Conservation (phyloP, 2,329 filamentous ascomycete species). For the Phaeoacremonium minimum region DNA sequence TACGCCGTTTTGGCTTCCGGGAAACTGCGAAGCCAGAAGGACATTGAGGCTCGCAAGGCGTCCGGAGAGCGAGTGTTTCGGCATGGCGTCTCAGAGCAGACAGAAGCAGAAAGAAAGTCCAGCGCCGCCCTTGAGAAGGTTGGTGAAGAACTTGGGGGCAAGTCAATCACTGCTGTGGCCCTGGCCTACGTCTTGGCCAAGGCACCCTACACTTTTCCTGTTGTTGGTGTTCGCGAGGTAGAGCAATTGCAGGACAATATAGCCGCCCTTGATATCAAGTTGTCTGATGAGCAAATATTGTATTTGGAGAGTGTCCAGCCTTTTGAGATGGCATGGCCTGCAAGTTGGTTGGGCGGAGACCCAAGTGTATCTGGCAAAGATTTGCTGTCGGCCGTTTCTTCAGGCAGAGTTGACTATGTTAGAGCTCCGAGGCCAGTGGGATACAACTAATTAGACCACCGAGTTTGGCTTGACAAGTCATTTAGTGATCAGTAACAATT, state of each 20-base stretch:
- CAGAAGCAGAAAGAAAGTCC: constrained; percentile 1
- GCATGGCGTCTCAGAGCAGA: background rate
- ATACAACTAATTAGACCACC: too few relatives aligned
- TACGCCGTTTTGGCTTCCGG: constrained; percentile 1
- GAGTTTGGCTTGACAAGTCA: too few relatives aligned
- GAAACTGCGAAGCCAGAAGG: background rate
- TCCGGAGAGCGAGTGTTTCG: background rate
- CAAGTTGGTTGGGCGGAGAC: background rate
- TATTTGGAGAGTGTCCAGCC: constrained; percentile 7
- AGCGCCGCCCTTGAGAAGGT: constrained; percentile 1
- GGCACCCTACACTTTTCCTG: constrained; percentile 1
- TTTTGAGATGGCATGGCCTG: constrained; percentile 1
- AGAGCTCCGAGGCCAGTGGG: background rate
- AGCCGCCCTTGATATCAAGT: constrained; percentile 7
- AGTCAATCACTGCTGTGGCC: constrained; percentile 1
- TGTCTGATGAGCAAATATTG: constrained; percentile 12
- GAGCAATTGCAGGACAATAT: constrained; percentile 4
- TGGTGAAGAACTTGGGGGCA: background rate
- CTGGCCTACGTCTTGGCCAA: constrained; percentile 3
- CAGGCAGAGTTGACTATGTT: background rate
- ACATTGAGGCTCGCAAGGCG: background rate
- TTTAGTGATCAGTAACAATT: too few relatives aligned
- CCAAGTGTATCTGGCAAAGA: constrained; percentile 20
- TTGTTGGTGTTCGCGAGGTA: constrained; percentile 1
- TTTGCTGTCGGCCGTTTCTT: background rate